Evolutionary conservation across 2,329 filamentous ascomycete genomes (phyloP).

Genomic region (Aspergillus fumigatiaffinis): DNA sequence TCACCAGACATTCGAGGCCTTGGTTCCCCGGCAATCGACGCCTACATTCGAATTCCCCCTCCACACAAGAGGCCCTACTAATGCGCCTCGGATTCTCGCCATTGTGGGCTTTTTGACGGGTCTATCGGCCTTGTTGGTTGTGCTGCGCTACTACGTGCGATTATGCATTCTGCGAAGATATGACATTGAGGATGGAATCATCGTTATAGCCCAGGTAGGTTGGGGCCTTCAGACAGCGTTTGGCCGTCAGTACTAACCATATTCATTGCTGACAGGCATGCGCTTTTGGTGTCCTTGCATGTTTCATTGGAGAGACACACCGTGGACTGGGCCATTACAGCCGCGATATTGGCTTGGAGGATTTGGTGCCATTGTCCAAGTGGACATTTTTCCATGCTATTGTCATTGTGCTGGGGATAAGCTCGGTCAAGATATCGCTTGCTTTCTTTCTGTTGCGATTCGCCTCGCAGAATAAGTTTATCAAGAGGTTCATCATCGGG

Average conservation of each 20-base stretch:
- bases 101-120: constrained; percentile 39
- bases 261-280: constrained; percentile 13
- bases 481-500: constrained; percentile 30
- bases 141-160: constrained; percentile 47
- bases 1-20: neutral
- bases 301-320: constrained; percentile 43
- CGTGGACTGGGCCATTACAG: constrained; percentile 48
- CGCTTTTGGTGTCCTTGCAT: constrained; percentile 28
- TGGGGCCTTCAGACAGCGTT: neutral
- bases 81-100: constrained; percentile 31
- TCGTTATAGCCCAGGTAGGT: constrained; percentile 41
- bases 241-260: neutral
- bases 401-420: constrained; percentile 44
- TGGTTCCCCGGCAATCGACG: neutral
- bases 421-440: constrained; percentile 41
- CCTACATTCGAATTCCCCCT: neutral
- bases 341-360: constrained; percentile 30
- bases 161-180: constrained; percentile 45
- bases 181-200: constrained; percentile 49
- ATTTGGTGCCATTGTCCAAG: constrained; percentile 36
- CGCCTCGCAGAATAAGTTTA: constrained; percentile 29
- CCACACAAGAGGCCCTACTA: neutral
- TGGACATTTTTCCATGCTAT: constrained; percentile 47
- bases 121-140: constrained; percentile 36
- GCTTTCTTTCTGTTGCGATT: constrained; percentile 40